Evolutionary conservation across 805 yeast species (phyloP).

Genomic region (Kluyveromyces siamensis): DNA sequence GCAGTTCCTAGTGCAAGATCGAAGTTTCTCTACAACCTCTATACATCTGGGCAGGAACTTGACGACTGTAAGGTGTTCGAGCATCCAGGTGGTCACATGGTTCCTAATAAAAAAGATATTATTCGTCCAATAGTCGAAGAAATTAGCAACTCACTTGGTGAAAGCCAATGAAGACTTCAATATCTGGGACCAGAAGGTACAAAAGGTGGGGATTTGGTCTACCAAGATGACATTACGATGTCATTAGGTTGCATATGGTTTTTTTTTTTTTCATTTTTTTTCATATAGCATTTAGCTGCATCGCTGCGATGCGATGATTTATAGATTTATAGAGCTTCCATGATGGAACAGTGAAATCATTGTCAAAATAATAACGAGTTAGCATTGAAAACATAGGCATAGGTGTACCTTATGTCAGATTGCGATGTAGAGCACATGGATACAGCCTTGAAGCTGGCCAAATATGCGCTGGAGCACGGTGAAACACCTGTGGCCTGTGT

Average conservation of each 20-base stretch:
- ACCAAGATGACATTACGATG: background rate
- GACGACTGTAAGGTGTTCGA: conserved; percentile 40
- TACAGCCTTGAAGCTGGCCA: conserved; percentile 47
- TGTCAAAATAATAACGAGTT: background rate
- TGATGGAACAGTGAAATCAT: background rate
- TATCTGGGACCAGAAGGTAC: no score
- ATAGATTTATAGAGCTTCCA: background rate
- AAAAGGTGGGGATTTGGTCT: no score
- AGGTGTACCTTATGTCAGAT: background rate
- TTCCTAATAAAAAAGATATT: conserved; percentile 72
- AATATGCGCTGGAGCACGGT: conserved; percentile 49
- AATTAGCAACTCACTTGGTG: conserved; percentile 18
- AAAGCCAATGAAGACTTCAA: background rate
- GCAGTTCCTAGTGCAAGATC: conserved; percentile 72
- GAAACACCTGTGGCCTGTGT: conserved; percentile 87
- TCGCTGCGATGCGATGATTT: background rate
- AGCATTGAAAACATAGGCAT: no score
- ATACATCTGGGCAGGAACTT: conserved; percentile 32
- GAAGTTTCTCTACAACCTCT: conserved; percentile 45
- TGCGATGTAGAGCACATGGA: conserved; percentile 33
- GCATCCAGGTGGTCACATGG: conserved; percentile 97
- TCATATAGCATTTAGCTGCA: background rate
- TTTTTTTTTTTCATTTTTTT: background rate
- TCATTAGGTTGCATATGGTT: no score
- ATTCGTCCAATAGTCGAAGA: conserved; percentile 35